Evolutionary conservation across 495 filamentous ascomycete genomes (phyloP).

Genomic region (Penicillium nucicola): DNA sequence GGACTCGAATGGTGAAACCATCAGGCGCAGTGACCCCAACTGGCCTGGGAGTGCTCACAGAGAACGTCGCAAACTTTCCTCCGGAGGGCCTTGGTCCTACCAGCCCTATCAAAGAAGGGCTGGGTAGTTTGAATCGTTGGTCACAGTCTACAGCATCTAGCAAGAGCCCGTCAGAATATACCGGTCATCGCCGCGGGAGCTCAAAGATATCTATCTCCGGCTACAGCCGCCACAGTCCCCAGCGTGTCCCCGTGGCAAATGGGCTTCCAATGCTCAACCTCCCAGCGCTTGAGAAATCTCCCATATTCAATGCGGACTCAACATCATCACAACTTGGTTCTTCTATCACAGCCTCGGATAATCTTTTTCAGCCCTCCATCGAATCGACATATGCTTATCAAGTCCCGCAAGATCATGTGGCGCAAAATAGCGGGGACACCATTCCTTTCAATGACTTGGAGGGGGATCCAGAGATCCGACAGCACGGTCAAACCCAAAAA

Average conservation of each 20-base stretch:
- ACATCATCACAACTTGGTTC: conserved; percentile 21
- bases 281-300: conserved; percentile 19
- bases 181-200: conserved; percentile 44
- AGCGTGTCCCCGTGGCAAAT: background rate
- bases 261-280: conserved; percentile 20
- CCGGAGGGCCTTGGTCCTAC: conserved; percentile 21
- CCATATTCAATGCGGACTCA: conserved; percentile 17
- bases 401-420: conserved; percentile 1
- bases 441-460: conserved; percentile 24
- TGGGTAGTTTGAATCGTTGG: conserved; percentile 79
- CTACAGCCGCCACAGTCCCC: conserved; percentile 19
- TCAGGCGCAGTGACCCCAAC: conserved; percentile 15
- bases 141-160: conserved; percentile 75
- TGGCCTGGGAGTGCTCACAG: conserved; percentile 17
- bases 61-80: conserved; percentile 10
- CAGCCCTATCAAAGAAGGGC: conserved; percentile 56
- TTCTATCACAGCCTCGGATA: conserved; percentile 19
- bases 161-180: conserved; percentile 48
- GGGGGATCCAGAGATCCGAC: conserved; percentile 29
- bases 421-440: conserved; percentile 25
- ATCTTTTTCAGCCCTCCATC: conserved; percentile 16
- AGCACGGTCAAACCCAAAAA: conserved; percentile 66
- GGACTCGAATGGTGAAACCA: conserved; percentile 17
- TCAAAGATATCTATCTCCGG: conserved; percentile 53
- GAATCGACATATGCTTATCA: conserved; percentile 5